Conservation (phyloP, 345 rosid species). For the Heritiera littoralis region DNA sequence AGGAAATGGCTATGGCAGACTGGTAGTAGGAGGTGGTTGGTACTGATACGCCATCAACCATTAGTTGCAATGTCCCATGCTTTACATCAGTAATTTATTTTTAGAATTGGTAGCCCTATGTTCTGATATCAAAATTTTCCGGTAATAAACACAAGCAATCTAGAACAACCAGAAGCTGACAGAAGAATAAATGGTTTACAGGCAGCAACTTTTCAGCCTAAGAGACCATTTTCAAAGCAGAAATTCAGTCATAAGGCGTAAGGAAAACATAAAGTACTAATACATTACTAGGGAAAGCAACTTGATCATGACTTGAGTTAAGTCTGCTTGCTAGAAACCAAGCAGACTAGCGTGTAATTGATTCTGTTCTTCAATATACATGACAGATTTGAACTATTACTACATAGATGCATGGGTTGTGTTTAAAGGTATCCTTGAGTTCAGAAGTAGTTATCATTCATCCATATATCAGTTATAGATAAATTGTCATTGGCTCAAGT, state of each 20-base stretch:
- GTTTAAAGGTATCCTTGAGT: conserved; percentile 11
- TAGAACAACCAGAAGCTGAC: conserved; percentile 17
- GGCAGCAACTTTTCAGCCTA: neutral
- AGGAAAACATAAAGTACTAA: neutral
- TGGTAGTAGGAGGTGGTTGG: conserved; percentile 8
- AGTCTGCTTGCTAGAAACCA: conserved; percentile 1
- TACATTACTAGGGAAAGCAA: neutral
- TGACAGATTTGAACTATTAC: neutral
- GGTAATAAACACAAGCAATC: conserved; percentile 7
- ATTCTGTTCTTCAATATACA: neutral
- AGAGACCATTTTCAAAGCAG: neutral
- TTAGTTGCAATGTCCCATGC: conserved; percentile 22
- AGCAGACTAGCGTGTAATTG: neutral
- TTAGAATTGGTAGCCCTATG: conserved; percentile 3
- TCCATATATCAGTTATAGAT: conserved; percentile 3
- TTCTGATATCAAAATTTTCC: conserved; percentile 4
- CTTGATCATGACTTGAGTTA: neutral
- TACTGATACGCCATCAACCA: conserved; percentile 12
- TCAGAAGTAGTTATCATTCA: conserved; percentile 11
- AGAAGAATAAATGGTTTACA: neutral
- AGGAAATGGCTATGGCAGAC: neutral
- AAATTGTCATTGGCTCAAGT: neutral
- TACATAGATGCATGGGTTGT: neutral
- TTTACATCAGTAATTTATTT: conserved; percentile 5
- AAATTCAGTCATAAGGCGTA: neutral